Conservation (phyloP, 345 rosid species). For the Rubroshorea leprosula region DNA sequence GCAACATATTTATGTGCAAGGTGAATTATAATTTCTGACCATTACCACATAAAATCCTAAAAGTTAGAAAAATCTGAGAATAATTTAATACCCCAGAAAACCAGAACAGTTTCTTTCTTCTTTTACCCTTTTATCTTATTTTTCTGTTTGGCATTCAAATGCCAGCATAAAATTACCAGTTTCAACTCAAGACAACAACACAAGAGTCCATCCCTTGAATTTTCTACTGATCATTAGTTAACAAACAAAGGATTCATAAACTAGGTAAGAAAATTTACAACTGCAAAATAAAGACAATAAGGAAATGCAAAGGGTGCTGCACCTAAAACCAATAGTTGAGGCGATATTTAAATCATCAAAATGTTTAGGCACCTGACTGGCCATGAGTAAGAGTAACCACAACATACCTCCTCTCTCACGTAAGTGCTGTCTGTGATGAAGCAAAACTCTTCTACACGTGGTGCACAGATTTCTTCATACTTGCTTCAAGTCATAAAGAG, state of each 20-base stretch:
- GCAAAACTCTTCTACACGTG: constrained; percentile 83
- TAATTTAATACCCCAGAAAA: background rate
- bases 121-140: background rate
- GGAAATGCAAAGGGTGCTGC: too few relatives aligned
- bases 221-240: background rate
- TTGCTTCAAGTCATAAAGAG: constrained; percentile 41
- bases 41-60: background rate
- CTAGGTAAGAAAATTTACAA: background rate
- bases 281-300: background rate
- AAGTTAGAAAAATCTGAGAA: background rate
- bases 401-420: constrained; percentile 56
- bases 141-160: background rate
- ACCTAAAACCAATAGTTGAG: background rate
- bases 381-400: constrained; percentile 6
- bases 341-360: background rate
- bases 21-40: background rate
- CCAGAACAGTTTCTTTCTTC: background rate
- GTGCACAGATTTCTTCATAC: constrained; percentile 86
- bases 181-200: background rate
- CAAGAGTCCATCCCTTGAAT: background rate
- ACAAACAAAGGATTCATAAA: too few relatives aligned
- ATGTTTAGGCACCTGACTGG: constrained; percentile 1
- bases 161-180: background rate
- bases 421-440: constrained; percentile 88
- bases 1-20: background rate